Conservation (phyloP, 345 rosid genomes). For the Aurinia saxatilis region DNA sequence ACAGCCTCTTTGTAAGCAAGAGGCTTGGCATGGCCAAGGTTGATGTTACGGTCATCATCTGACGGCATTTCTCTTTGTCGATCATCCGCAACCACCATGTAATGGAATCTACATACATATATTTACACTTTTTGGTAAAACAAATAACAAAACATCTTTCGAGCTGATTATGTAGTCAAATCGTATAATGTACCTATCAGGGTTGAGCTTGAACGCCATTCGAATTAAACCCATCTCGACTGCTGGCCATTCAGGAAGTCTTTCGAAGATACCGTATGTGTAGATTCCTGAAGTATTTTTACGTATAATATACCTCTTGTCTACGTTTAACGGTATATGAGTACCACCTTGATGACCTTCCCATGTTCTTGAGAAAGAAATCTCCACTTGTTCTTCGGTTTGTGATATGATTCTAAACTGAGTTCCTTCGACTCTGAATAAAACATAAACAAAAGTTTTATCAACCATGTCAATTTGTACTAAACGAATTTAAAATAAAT, state of each 20-base stretch:
- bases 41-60: constrained; percentile 59
- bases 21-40: constrained; percentile 35
- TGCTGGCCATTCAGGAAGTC: constrained; percentile 62
- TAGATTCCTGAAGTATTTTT: constrained; percentile 62
- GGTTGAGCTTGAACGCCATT: constrained; percentile 66
- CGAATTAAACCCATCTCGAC: constrained; percentile 65
- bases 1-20: constrained; percentile 75
- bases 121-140: neutral
- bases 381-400: constrained; percentile 52
- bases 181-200: constrained; percentile 44
- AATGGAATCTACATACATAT: constrained; percentile 46
- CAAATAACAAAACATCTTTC: neutral
- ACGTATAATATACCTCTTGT: constrained; percentile 65
- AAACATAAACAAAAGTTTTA: neutral
- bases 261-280: constrained; percentile 74
- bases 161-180: neutral
- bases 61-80: constrained; percentile 74
- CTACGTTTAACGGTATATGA: constrained; percentile 48
- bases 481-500: no score
- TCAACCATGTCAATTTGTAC: no score
- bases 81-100: constrained; percentile 62
- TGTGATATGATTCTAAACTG: constrained; percentile 37
- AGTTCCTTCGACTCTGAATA: constrained; percentile 41
- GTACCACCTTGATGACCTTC: constrained; percentile 30
- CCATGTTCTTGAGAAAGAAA: constrained; percentile 52